phyloP scores from a whole-genome alignment of 768 basidiomycete genomes.

The Hypsizygus marmoreus region DNA sequence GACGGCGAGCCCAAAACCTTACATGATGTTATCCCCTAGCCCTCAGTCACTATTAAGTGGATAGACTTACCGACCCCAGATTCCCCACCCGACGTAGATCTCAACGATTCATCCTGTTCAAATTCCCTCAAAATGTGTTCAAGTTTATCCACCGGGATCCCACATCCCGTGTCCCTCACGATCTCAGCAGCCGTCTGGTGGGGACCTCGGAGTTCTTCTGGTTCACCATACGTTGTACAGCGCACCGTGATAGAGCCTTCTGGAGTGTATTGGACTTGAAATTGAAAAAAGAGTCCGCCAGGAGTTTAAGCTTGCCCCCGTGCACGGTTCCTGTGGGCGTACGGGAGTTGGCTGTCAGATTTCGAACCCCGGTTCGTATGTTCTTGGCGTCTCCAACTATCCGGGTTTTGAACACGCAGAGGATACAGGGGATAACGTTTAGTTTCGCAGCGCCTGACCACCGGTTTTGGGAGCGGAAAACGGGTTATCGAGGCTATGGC shows the following conservation, averaged over 20 bases:
- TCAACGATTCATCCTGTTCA: slow-evolving; percentile 67
- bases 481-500: too few species aligned
- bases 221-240: slow-evolving; percentile 54
- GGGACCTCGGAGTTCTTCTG: slow-evolving; percentile 46
- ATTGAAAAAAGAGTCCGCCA: too few species aligned
- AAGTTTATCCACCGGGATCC: slow-evolving; percentile 65
- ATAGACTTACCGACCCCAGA: slow-evolving; percentile 48
- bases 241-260: slow-evolving; percentile 61
- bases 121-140: slow-evolving; percentile 81
- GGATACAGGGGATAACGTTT: too few species aligned
- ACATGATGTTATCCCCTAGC: too few species aligned
- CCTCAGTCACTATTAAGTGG: neutral
- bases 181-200: slow-evolving; percentile 65
- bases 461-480: too few species aligned
- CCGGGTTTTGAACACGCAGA: too few species aligned
- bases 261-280: slow-evolving; percentile 78
- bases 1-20: slow-evolving; percentile 79
- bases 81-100: slow-evolving; percentile 35
- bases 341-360: slow-evolving; percentile 77
- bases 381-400: slow-evolving; percentile 76
- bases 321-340: too few species aligned
- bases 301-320: too few species aligned
- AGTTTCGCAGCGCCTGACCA: too few species aligned
- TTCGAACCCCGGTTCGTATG: slow-evolving; percentile 75
- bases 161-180: slow-evolving; percentile 71